Evolutionary conservation across 2,329 filamentous ascomycete genomes (phyloP).

Genomic region (Botrytis cinerea): DNA sequence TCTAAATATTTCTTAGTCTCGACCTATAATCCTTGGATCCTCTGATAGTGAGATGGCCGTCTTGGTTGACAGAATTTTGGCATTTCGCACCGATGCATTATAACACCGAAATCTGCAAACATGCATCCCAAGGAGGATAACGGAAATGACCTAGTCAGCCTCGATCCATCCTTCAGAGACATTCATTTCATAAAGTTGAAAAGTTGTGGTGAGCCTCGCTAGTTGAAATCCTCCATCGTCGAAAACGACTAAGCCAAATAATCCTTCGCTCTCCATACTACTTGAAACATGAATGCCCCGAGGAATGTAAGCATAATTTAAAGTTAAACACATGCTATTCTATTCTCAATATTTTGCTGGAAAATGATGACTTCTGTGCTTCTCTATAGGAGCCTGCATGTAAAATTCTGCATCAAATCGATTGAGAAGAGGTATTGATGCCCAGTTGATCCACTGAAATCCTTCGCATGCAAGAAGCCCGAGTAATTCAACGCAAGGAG

Average conservation of each 20-base stretch:
- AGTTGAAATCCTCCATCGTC: not conserved
- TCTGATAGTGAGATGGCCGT: constrained; percentile 24
- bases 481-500: not conserved
- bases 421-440: not conserved
- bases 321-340: not conserved
- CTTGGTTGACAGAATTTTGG: constrained; percentile 2
- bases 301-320: not conserved
- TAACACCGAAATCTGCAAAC: not conserved
- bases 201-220: not conserved
- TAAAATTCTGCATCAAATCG: not conserved
- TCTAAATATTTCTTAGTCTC: constrained; percentile 9
- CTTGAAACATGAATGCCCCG: not conserved
- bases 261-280: not conserved
- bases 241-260: not conserved
- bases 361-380: not conserved
- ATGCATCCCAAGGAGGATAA: not conserved
- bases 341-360: not conserved
- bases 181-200: not conserved
- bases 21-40: constrained; percentile 25
- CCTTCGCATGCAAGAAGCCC: not conserved
- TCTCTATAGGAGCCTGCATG: not conserved
- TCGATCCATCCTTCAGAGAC: not conserved
- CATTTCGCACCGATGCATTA: not conserved
- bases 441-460: not conserved
- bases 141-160: not conserved